Base-by-base conservation (phyloP, 495 filamentous ascomycete species). In the Lineolata rhizophorae region DNA sequence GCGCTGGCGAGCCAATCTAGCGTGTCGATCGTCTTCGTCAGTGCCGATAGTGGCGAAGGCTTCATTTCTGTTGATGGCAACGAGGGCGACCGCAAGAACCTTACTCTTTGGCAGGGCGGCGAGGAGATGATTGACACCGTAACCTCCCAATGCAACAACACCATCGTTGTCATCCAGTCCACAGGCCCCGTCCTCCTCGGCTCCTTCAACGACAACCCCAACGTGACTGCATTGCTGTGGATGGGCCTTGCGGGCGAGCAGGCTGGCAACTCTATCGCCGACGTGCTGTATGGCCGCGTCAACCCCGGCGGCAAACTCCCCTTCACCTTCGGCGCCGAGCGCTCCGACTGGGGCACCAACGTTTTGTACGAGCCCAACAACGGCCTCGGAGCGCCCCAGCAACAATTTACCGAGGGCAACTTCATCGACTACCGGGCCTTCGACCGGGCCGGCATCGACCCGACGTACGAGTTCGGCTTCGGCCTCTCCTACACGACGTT, bases 381-480 rank as follows among this genome's bases (percentile, higher is more conserved):
- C 31, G 74, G 70, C 29, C 46, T 60, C 12, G 61, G 40, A 15
- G 63, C 73, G 14, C 83, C 83, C 3, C 87, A 97, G 52, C 53
- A 72, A 18, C 60, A 85, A 50, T 93, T 84, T 51, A 60, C 60
- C 16, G 84, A 94, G 43, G 85, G 85, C 21, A 61, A 75, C 18
- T 87, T 91, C 55, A 90, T 93, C 51, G 87, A 97, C 54, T 97
- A 97, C 53, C 78, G 87, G 33, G 58, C 70, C 35, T 78, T 97
- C 29, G 87, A 97, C 59, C 73, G 72, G 51, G 56, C 60, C 18
- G 57, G 70, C 24, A 65, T 75, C 32, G 61, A 69, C 15, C 81
- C 87, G 1, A 70, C 78, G 35, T 97, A 76, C 49, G 81, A 91
- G 49, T 97, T 95, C 41, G 87, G 87, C 6, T 82, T 68, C 50